A percentile compares a stretch with the other conserved stretches of the same genome.
These are phyloP conservation scores for Calonectria pseudoreteaudii DNA, from an alignment of 2,329 filamentous ascomycete genomes.

Conservation along the genomic window DNA sequence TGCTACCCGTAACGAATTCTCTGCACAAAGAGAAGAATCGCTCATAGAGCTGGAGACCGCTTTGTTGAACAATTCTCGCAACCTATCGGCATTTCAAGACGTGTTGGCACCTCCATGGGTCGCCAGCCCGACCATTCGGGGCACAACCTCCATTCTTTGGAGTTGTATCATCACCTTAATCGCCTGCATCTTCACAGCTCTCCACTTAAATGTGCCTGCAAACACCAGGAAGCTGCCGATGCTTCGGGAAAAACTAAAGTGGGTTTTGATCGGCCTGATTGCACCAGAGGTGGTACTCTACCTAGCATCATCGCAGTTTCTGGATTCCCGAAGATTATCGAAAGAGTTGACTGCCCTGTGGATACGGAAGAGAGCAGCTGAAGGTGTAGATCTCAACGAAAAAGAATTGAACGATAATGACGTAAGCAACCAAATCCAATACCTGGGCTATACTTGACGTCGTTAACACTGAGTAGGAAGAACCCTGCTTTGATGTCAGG, in stretches of 20 bases:
- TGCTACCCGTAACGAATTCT: not conserved
- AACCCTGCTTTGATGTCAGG: slow-evolving; percentile 23
- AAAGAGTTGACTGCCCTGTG: slow-evolving; percentile 7
- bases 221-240: slow-evolving; percentile 14
- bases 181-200: slow-evolving; percentile 44
- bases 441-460: not conserved
- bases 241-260: slow-evolving; percentile 38
- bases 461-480: not conserved
- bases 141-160: slow-evolving; percentile 48
- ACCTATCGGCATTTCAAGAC: not conserved
- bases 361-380: not conserved
- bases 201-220: slow-evolving; percentile 50
- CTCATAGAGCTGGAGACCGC: slow-evolving; percentile 6
- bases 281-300: slow-evolving; percentile 48
- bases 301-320: slow-evolving; percentile 31
- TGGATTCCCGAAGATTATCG: slow-evolving; percentile 15
- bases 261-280: slow-evolving; percentile 46
- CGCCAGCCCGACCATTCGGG: slow-evolving; percentile 38
- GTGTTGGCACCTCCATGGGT: slow-evolving; percentile 3
- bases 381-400: slow-evolving; percentile 12
- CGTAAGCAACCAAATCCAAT: not conserved
- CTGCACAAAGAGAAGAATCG: not conserved
- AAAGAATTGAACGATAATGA: slow-evolving; percentile 7
- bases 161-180: slow-evolving; percentile 40
- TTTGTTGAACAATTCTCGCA: slow-evolving; percentile 5